Percentiles rank a stretch among this genome's conserved stretches.
Evolutionary conservation across 2,329 filamentous ascomycete species (phyloP).

Genomic region (Aspergillus ibericus): DNA sequence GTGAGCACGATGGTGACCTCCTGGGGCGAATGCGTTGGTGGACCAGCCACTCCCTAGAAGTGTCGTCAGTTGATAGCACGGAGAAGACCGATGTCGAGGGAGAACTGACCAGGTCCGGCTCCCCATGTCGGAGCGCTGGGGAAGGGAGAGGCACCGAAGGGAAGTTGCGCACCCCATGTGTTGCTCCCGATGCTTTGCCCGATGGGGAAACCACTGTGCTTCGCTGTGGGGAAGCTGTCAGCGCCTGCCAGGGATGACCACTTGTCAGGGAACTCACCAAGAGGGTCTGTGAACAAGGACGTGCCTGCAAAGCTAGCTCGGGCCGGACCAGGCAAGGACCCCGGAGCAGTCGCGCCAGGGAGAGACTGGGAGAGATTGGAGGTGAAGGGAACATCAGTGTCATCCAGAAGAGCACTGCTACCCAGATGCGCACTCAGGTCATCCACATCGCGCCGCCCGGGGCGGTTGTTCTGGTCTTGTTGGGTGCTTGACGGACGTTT

Average conservation of each 20-base stretch:
- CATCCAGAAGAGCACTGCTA: conserved; percentile 80
- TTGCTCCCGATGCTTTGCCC: conserved; percentile 31
- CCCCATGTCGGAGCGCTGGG: conserved; percentile 41
- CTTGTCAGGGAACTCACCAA: conserved; percentile 23
- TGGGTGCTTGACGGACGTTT: conserved; percentile 77
- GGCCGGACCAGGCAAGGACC: conserved; percentile 43
- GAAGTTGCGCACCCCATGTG: conserved; percentile 38
- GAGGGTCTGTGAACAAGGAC: conserved; percentile 45
- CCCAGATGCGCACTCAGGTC: conserved; percentile 77
- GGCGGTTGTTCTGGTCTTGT: conserved; percentile 47
- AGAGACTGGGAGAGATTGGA: conserved; percentile 45
- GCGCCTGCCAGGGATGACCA: neutral
- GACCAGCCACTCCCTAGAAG: conserved; percentile 47
- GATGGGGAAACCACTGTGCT: conserved; percentile 35
- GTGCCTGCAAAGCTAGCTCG: conserved; percentile 45
- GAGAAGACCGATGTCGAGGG: neutral
- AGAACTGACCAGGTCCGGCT: conserved; percentile 32
- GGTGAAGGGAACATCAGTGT: conserved; percentile 69
- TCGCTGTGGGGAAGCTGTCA: conserved; percentile 31
- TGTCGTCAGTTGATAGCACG: conserved; percentile 18
- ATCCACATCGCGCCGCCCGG: conserved; percentile 61
- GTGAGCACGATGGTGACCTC: conserved; percentile 48
- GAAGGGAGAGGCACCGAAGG: conserved; percentile 42
- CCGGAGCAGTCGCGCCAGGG: conserved; percentile 56
- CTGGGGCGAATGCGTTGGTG: conserved; percentile 52